Evolutionary conservation across 2,329 filamentous ascomycete species (phyloP).

Genomic region (Bipolaris victoriae): DNA sequence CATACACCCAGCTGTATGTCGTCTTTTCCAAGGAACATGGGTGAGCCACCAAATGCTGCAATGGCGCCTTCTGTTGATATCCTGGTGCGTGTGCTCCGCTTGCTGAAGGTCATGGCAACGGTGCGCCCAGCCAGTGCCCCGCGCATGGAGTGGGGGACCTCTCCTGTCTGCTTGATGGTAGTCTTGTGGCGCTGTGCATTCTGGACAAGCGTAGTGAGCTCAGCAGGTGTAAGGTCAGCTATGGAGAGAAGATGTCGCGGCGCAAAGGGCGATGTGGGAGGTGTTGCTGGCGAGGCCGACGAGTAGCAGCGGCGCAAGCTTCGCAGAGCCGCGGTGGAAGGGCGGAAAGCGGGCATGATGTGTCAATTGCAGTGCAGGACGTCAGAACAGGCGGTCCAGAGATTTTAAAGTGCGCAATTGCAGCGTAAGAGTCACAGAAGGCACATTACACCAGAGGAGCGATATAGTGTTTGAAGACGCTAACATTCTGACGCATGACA

Average conservation of each 20-base stretch:
- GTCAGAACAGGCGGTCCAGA: constrained; percentile 14
- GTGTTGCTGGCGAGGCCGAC: constrained; percentile 44
- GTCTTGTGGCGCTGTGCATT: constrained; percentile 81
- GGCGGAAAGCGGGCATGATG: constrained; percentile 44
- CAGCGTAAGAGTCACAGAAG: constrained; percentile 29
- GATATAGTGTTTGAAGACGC: constrained; percentile 28
- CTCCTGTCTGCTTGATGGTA: constrained; percentile 71
- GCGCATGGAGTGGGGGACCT: constrained; percentile 64
- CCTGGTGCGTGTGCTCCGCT: constrained; percentile 90
- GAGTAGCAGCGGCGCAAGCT: constrained; percentile 43
- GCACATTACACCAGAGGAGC: constrained; percentile 8
- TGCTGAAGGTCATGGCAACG: constrained; percentile 95
- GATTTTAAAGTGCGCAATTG: constrained; percentile 14
- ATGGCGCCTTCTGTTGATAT: constrained; percentile 93
- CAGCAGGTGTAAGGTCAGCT: constrained; percentile 77
- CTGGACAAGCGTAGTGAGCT: constrained; percentile 81
- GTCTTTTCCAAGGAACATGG: constrained; percentile 95
- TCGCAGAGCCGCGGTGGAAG: constrained; percentile 36
- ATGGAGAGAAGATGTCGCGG: constrained; percentile 93
- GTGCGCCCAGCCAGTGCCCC: constrained; percentile 74
- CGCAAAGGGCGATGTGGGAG: constrained; percentile 61
- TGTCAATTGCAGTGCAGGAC: constrained; percentile 6
- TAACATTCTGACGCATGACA: constrained; percentile 16
- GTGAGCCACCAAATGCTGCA: constrained; percentile 84
- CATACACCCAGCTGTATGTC: constrained; percentile 92